Percentiles rank a stretch among this genome's conserved stretches.
Evolutionary conservation across 1,139 yeast genomes (phyloP).

Genomic region (Sugiyamaella sp.): DNA sequence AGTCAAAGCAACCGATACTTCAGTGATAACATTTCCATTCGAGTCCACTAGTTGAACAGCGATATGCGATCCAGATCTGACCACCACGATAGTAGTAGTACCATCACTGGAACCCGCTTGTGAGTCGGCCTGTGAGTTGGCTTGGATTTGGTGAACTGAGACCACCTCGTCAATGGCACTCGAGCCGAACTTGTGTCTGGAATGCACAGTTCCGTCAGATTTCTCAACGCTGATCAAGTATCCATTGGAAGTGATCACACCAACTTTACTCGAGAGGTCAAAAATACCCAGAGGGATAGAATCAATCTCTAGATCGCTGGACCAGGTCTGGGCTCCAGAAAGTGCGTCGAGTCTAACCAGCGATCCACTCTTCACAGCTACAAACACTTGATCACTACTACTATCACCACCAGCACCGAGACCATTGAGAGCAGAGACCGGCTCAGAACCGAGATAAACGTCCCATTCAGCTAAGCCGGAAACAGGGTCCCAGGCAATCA

Average conservation of each 20-base stretch:
- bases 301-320: constrained; percentile 8
- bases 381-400: constrained; percentile 4
- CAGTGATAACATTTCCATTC: constrained; percentile 14
- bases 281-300: constrained; percentile 8
- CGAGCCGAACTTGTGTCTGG: constrained; percentile 4
- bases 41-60: constrained; percentile 15
- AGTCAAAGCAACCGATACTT: constrained; percentile 9
- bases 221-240: constrained; percentile 10
- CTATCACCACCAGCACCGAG: not conserved
- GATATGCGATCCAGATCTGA: constrained; percentile 5
- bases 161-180: constrained; percentile 1
- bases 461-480: constrained; percentile 12
- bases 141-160: not conserved
- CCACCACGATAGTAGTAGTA: constrained; percentile 3
- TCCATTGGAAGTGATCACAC: constrained; percentile 8
- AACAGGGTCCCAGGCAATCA: constrained; percentile 15
- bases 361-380: constrained; percentile 2
- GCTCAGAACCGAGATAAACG: not conserved
- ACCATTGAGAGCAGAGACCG: constrained; percentile 10
- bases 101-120: no score
- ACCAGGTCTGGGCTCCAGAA: constrained; percentile 5
- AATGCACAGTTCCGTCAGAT: constrained; percentile 4
- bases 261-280: constrained; percentile 6
- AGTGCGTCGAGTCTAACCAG: constrained; percentile 5
- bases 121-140: no score